Evolutionary conservation across 2,329 filamentous ascomycete genomes (phyloP).

Genomic region (Calonectria hawksworthii): DNA sequence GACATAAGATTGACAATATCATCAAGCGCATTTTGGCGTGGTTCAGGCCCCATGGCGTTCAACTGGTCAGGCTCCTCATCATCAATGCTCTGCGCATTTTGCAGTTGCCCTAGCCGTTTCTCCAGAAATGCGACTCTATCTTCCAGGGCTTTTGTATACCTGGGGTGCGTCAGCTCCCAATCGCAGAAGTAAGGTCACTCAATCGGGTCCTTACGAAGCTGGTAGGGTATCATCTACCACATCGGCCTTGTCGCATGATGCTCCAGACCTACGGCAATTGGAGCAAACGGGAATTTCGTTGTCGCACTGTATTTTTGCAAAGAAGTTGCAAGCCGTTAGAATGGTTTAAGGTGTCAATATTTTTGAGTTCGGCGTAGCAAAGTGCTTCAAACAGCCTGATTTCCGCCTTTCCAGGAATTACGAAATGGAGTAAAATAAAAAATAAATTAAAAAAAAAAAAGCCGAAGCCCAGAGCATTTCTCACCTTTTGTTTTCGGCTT

Average conservation of each 20-base stretch:
- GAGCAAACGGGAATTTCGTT: background rate
- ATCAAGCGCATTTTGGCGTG: background rate
- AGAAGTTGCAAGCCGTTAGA: background rate
- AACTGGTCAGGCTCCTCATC: background rate
- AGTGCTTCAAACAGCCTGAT: background rate
- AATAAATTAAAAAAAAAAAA: no score
- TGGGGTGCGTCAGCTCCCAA: background rate
- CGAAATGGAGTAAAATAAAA: background rate
- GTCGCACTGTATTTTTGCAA: background rate
- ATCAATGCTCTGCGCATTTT: background rate
- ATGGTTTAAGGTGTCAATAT: background rate
- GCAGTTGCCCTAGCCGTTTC: background rate
- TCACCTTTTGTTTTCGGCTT: conserved; percentile 5
- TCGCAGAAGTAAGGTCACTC: background rate
- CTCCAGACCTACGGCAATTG: background rate
- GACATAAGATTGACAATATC: conserved; percentile 1
- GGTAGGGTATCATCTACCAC: background rate
- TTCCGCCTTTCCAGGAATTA: background rate
- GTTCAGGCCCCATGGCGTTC: background rate
- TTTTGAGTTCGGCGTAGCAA: background rate
- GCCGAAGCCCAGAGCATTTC: no score
- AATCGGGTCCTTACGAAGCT: background rate
- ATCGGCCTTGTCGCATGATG: conserved; percentile 1
- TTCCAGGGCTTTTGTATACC: conserved; percentile 1
- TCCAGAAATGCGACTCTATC: conserved; percentile 4